These are phyloP conservation scores for Parasitella parasitica DNA, from an alignment of 371 early-diverging fungal genomes.

Conservation along the genomic window DNA sequence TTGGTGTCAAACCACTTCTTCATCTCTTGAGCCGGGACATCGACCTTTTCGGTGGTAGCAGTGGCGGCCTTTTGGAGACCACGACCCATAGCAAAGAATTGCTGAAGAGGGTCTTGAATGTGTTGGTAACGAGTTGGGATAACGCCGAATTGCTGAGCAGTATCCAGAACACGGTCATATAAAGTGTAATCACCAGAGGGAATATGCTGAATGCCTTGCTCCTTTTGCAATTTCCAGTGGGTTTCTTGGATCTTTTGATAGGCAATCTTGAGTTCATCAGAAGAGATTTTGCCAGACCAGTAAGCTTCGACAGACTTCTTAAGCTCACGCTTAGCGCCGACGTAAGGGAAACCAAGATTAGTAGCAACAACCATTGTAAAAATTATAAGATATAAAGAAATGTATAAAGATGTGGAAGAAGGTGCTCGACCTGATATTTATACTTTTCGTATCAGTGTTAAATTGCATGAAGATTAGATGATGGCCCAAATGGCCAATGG, in stretches of 20 bases:
- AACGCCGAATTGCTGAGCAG: slow-evolving; percentile 74
- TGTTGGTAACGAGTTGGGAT: slow-evolving; percentile 78
- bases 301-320: slow-evolving; percentile 87
- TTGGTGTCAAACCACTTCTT: slow-evolving; percentile 98
- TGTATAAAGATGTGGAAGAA: background rate
- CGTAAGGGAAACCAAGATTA: slow-evolving; percentile 80
- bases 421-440: background rate
- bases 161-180: slow-evolving; percentile 95
- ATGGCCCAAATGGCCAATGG: slow-evolving; percentile 2
- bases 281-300: slow-evolving; percentile 89
- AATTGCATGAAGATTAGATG: slow-evolving; percentile 9
- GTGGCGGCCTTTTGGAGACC: slow-evolving; percentile 81
- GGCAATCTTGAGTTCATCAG: slow-evolving; percentile 68
- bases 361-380: slow-evolving; percentile 65
- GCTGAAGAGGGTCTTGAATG: slow-evolving; percentile 65
- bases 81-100: slow-evolving; percentile 97
- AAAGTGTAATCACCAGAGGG: slow-evolving; percentile 95
- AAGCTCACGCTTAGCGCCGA: slow-evolving; percentile 87
- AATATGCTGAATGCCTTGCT: slow-evolving; percentile 79
- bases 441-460: background rate
- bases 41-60: slow-evolving; percentile 65
- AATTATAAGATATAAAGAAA: background rate
- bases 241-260: slow-evolving; percentile 77
- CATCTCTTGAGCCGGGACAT: slow-evolving; percentile 95
- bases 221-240: slow-evolving; percentile 89